Conservation (phyloP, 1,284 basidiomycete genomes). For the Ustilago loliicola region DNA sequence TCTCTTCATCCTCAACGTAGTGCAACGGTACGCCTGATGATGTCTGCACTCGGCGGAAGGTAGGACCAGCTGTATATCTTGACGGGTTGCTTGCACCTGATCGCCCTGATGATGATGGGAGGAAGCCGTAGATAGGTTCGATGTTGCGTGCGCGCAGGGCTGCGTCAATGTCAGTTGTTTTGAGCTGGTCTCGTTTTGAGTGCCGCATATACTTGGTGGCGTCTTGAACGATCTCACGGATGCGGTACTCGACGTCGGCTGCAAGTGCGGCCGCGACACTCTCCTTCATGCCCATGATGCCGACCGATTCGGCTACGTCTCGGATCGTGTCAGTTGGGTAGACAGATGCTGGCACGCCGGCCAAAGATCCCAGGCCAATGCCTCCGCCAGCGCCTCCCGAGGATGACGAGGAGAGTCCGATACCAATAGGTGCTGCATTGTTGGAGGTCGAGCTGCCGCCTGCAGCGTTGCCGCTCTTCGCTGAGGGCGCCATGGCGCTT, state of each 20-base stretch:
- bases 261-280: conserved; percentile 86
- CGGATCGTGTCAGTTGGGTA: conserved; percentile 67
- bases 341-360: conserved; percentile 55
- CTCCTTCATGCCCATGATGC: conserved; percentile 83
- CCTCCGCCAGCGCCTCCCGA: conserved; percentile 31
- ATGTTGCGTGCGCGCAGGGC: conserved; percentile 94
- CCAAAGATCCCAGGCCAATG: conserved; percentile 39
- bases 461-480: conserved; percentile 35
- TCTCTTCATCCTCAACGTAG: conserved; percentile 95
- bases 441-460: conserved; percentile 28
- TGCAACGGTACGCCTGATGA: conserved; percentile 75
- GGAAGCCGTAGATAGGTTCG: conserved; percentile 74
- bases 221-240: conserved; percentile 95
- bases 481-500: conserved; percentile 37
- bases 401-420: conserved; percentile 42
- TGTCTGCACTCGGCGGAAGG: conserved; percentile 70
- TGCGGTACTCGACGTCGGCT: conserved; percentile 95
- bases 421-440: conserved; percentile 35
- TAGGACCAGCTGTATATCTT: conserved; percentile 54
- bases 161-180: conserved; percentile 90
- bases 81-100: conserved; percentile 31
- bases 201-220: conserved; percentile 97
- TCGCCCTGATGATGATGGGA: conserved; percentile 52
- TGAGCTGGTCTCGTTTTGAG: conserved; percentile 86
- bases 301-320: conserved; percentile 90